phyloP scores from a whole-genome alignment of 139 green algal species.

The Microglena sp. region DNA sequence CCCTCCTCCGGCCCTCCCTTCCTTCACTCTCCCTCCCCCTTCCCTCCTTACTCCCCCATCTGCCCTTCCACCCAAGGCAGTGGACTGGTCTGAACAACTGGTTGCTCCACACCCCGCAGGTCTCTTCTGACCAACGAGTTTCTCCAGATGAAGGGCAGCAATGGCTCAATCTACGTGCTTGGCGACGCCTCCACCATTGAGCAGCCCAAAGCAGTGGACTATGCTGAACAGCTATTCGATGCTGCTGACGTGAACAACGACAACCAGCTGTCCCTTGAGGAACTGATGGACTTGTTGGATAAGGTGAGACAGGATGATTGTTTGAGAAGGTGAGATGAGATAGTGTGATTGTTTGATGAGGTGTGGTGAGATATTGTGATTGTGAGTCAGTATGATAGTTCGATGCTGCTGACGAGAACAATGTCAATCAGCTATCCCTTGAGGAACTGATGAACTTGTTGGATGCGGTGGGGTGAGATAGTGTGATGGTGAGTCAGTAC shows the following conservation, averaged over 20 bases:
- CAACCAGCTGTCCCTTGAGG: conserved; percentile 40
- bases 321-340: no score
- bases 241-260: conserved; percentile 38
- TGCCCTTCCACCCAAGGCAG: no score
- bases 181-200: conserved; percentile 83
- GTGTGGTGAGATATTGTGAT: no score
- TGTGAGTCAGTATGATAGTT: no score
- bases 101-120: conserved; percentile 34
- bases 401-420: conserved; percentile 31
- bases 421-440: conserved; percentile 45
- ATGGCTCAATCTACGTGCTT: conserved; percentile 75
- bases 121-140: conserved; percentile 71
- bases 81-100: no score
- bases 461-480: no score
- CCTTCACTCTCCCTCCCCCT: no score
- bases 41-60: no score
- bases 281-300: conserved; percentile 42
- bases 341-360: no score
- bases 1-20: no score
- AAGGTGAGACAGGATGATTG: no score
- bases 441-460: conserved; percentile 40
- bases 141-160: conserved; percentile 67
- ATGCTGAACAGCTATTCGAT: conserved; percentile 30
- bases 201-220: conserved; percentile 33
- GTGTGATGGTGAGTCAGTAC: no score